These are phyloP conservation scores for Mycena metata DNA, from an alignment of 768 basidiomycete genomes.

Conservation along the genomic window DNA sequence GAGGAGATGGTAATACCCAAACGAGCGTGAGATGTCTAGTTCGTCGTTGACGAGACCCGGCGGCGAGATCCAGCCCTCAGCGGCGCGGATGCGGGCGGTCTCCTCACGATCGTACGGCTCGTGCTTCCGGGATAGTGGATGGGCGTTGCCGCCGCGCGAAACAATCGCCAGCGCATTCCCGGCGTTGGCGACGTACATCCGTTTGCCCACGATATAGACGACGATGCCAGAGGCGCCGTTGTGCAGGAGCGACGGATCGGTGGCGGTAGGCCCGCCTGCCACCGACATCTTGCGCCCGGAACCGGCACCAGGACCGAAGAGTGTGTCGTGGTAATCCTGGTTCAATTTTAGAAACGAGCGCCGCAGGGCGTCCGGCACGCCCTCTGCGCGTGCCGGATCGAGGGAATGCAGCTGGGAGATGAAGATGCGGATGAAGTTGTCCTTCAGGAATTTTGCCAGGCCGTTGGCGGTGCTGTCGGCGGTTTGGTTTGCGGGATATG, in stretches of 20 bases:
- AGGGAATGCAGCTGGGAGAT: conserved; percentile 66
- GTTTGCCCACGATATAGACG: conserved; percentile 84
- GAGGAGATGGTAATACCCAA: conserved; percentile 91
- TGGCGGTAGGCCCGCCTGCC: conserved; percentile 46
- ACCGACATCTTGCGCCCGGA: conserved; percentile 75
- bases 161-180: conserved; percentile 92
- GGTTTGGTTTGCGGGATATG: conserved; percentile 59
- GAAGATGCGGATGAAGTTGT: conserved; percentile 80
- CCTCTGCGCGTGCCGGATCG: conserved; percentile 62
- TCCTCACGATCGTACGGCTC: conserved; percentile 91
- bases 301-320: conserved; percentile 54
- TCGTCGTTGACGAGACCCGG: conserved; percentile 93
- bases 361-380: conserved; percentile 82
- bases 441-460: conserved; percentile 87
- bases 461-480: conserved; percentile 70
- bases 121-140: conserved; percentile 83
- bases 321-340: conserved; percentile 79
- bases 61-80: conserved; percentile 96
- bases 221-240: conserved; percentile 91
- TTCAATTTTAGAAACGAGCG: conserved; percentile 92
- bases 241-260: conserved; percentile 65
- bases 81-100: conserved; percentile 86
- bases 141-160: conserved; percentile 80
- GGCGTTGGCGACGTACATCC: conserved; percentile 89
- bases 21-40: conserved; percentile 89